phyloP scores from a whole-genome alignment of 2,329 filamentous ascomycete genomes.

The Colletotrichum sp. region DNA sequence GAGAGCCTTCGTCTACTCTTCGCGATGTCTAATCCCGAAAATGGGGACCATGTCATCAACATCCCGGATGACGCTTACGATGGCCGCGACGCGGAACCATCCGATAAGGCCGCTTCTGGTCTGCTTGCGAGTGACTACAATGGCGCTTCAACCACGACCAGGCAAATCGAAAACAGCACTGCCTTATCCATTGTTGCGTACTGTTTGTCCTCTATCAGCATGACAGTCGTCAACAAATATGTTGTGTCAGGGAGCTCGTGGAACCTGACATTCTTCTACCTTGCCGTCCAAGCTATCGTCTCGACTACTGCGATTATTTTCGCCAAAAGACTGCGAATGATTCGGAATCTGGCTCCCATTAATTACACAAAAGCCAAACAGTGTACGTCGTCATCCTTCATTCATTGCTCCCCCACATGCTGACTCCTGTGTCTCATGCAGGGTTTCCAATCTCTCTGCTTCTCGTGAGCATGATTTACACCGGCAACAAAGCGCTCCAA shows the following conservation, averaged over 20 bases:
- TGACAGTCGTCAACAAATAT: slow-evolving; percentile 99
- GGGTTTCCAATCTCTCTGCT: slow-evolving; percentile 97
- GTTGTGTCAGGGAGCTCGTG: slow-evolving; percentile 89
- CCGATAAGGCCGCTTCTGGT: slow-evolving; percentile 30
- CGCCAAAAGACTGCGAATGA: slow-evolving; percentile 81
- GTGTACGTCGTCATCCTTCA: slow-evolving; percentile 59
- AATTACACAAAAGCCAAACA: slow-evolving; percentile 88
- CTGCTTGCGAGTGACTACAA: slow-evolving; percentile 39
- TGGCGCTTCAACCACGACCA: neutral
- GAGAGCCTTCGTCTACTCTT: neutral
- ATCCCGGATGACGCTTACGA: neutral
- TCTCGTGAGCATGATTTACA: slow-evolving; percentile 99
- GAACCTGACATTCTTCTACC: slow-evolving; percentile 96
- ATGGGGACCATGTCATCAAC: neutral
- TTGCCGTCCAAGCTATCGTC: slow-evolving; percentile 89
- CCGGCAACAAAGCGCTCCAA: slow-evolving; percentile 92
- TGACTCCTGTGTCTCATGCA: slow-evolving; percentile 39
- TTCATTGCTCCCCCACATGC: slow-evolving; percentile 29
- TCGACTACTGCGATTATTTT: slow-evolving; percentile 84
- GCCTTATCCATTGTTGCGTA: slow-evolving; percentile 84
- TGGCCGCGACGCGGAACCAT: neutral
- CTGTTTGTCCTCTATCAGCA: slow-evolving; percentile 92
- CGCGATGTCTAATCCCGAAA: neutral
- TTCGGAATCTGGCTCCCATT: slow-evolving; percentile 82
- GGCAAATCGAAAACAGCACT: slow-evolving; percentile 72